These are phyloP conservation scores for Ambrosiella cleistominuta DNA, from an alignment of 2,329 filamentous ascomycete genomes.

Conservation along the genomic window DNA sequence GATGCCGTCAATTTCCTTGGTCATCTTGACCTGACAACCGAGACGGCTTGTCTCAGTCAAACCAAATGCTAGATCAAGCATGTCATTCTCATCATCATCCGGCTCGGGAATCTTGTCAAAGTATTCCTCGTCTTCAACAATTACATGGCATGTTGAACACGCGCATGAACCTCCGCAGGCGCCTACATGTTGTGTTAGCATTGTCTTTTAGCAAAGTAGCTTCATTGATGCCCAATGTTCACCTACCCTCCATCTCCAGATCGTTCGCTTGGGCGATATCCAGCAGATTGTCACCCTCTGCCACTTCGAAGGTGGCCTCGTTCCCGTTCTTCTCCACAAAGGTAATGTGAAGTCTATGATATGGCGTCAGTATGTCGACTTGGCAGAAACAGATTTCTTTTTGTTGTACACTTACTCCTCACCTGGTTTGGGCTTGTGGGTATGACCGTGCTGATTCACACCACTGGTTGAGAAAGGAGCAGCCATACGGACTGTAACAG, in stretches of 20 bases:
- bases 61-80: slow-evolving; percentile 80
- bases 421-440: slow-evolving; percentile 69
- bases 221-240: neutral
- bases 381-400: neutral
- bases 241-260: slow-evolving; percentile 79
- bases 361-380: neutral
- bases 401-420: slow-evolving; percentile 55
- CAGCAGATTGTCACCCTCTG: slow-evolving; percentile 77
- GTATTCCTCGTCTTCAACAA: slow-evolving; percentile 54
- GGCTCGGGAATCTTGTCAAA: slow-evolving; percentile 67
- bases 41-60: slow-evolving; percentile 69
- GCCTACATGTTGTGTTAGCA: slow-evolving; percentile 23
- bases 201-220: neutral
- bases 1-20: slow-evolving; percentile 71
- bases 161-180: slow-evolving; percentile 90
- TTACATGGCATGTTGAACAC: slow-evolving; percentile 84
- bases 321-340: slow-evolving; percentile 84
- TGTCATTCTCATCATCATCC: slow-evolving; percentile 71
- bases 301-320: slow-evolving; percentile 59
- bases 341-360: slow-evolving; percentile 58
- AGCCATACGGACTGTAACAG: neutral
- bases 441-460: slow-evolving; percentile 51
- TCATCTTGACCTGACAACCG: slow-evolving; percentile 87
- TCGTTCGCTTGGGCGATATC: slow-evolving; percentile 92
- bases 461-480: slow-evolving; percentile 46